A percentile compares a stretch with the other conserved stretches of the same genome.
These are phyloP conservation scores for Talaromyces liani DNA, from an alignment of 495 filamentous ascomycete species.

Conservation along the genomic window DNA sequence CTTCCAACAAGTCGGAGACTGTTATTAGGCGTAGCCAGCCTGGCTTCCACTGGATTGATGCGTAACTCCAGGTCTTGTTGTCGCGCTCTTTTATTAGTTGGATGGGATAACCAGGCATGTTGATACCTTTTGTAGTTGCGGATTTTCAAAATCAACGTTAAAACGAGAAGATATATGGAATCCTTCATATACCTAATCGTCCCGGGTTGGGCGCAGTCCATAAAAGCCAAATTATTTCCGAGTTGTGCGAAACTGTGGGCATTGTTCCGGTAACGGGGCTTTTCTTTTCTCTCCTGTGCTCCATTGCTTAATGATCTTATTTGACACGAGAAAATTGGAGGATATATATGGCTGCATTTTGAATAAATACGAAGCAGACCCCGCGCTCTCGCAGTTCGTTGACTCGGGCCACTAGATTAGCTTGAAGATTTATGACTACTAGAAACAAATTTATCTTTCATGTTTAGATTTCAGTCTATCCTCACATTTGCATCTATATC, in stretches of 20 bases:
- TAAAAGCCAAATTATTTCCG: conserved; percentile 6
- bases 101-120: conserved; percentile 3
- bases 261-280: background rate
- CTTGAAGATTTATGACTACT: too few relatives aligned
- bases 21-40: conserved; percentile 4
- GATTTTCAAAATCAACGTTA: background rate
- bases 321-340: background rate
- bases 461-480: too few relatives aligned
- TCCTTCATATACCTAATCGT: background rate
- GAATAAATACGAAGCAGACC: background rate
- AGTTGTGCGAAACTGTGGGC: background rate
- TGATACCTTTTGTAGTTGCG: background rate
- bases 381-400: background rate
- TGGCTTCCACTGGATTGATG: background rate
- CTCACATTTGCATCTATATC: too few relatives aligned
- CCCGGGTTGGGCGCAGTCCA: background rate
- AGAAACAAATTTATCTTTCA: too few relatives aligned
- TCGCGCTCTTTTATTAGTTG: background rate
- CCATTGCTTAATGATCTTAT: too few relatives aligned
- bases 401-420: too few relatives aligned
- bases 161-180: background rate
- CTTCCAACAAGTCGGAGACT: background rate
- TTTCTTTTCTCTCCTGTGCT: background rate
- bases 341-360: background rate
- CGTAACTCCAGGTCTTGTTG: background rate